Conservation (phyloP, 2,329 filamentous ascomycete species). For the Pyrenochaeta sp. region DNA sequence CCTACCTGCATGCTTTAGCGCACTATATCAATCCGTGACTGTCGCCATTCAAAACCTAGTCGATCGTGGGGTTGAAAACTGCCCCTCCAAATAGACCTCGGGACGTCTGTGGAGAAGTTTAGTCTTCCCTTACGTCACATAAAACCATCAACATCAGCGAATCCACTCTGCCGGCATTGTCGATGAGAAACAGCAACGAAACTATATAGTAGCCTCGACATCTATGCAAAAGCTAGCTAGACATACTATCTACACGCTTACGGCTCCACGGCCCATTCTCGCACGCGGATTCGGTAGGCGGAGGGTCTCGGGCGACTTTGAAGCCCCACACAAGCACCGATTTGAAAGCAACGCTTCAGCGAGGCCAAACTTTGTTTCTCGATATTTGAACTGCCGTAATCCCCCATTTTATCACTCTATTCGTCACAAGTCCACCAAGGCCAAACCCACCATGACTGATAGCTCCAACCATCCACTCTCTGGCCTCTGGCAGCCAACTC, state of each 20-base stretch:
- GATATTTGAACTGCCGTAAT: no score
- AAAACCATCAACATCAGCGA: not conserved
- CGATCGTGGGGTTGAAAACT: no score
- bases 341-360: no score
- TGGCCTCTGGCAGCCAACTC: slow-evolving; percentile 61
- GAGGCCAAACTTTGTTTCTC: no score
- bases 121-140: slow-evolving; percentile 17
- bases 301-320: not conserved
- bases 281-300: slow-evolving; percentile 15
- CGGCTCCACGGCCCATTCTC: slow-evolving; percentile 1
- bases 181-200: not conserved
- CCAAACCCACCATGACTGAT: slow-evolving; percentile 50
- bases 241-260: not conserved
- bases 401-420: not conserved
- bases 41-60: no score
- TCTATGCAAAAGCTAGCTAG: slow-evolving; percentile 2
- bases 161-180: not conserved
- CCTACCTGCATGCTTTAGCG: no score
- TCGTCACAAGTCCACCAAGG: slow-evolving; percentile 12
- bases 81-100: slow-evolving; percentile 13
- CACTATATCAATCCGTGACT: no score
- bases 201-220: not conserved
- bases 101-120: slow-evolving; percentile 2
- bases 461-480: slow-evolving; percentile 55
- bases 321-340: not conserved